Evolutionary conservation across 768 basidiomycete genomes (phyloP).

Genomic region (Psilocybe sp.): DNA sequence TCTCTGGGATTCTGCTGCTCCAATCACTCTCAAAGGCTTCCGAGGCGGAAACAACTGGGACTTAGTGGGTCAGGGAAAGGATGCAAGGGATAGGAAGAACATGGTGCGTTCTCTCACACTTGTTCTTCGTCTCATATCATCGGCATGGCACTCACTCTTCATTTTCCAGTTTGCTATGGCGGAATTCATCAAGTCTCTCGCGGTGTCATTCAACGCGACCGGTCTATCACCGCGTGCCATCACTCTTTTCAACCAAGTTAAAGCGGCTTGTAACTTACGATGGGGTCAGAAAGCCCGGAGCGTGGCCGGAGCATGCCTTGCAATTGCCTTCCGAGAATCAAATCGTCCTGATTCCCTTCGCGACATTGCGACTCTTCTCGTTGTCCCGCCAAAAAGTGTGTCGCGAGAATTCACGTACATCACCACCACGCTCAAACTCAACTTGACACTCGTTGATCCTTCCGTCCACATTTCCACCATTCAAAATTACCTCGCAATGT

Average conservation of each 20-base stretch:
- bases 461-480: conserved; percentile 56
- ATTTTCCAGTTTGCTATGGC: conserved; percentile 56
- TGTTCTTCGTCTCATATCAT: conserved; percentile 10
- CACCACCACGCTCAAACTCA: conserved; percentile 48
- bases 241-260: conserved; percentile 67
- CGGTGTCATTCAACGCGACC: conserved; percentile 54
- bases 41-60: conserved; percentile 54
- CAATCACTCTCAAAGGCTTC: conserved; percentile 45
- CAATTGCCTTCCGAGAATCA: conserved; percentile 70
- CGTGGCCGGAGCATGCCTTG: conserved; percentile 65
- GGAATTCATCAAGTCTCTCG: conserved; percentile 58
- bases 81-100: conserved; percentile 63
- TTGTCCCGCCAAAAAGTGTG: conserved; percentile 47
- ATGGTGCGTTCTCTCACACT: conserved; percentile 38
- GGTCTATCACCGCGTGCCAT: conserved; percentile 66
- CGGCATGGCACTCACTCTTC: conserved; percentile 14
- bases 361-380: conserved; percentile 67
- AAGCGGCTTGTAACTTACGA: conserved; percentile 51
- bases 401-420: conserved; percentile 56
- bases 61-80: conserved; percentile 63
- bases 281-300: conserved; percentile 78
- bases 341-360: conserved; percentile 64
- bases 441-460: conserved; percentile 55
- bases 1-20: conserved; percentile 27
- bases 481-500: conserved; percentile 46